Evolutionary conservation across 257 asterid genomes (phyloP), one percentile per base, ranked within the genome.

Genomic region (Fraxinus pennsylvanica): DNA sequence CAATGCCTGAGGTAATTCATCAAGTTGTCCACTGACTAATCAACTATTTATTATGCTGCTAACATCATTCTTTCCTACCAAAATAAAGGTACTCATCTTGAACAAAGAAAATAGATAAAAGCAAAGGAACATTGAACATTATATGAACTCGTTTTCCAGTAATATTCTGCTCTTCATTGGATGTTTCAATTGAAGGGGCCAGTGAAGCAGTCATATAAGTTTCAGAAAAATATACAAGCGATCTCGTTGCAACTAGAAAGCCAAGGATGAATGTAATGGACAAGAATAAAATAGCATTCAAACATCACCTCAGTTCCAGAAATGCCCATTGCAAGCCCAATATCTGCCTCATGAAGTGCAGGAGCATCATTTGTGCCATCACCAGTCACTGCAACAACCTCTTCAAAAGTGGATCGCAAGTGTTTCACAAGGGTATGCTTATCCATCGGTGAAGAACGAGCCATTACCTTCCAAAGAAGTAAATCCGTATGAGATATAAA

Each of bases 351-450:
- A 80, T 92, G 98, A 79, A 94, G 98, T 12, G 98, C 98, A 29
- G 97, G 98, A 83, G 98, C 97, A 81, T 94, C 98, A 82, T 94
- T 94, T 65, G 98, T 94, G 41, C 98, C 97, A 79, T 94, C 98
- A 78, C 98, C 98, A 19, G 98, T 94, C 86, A 94, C 98, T 22
- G 98, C 98, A 84, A 94, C 98, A 68, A 94, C 97, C 76, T 94
- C 97, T 71, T 83, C 87, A 82, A 91, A 86, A 6, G 96, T 94
- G 12, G 96, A 80, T 50, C 97, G 91, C 79, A 92, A 80, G 81
- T 83, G 92, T 82, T 86, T 89, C 83, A 94, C 98, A 36, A 94
- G 96, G 17, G 86, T 82, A 81, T 92, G 97, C 84, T 94, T 94
- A 88, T 94, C 98, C 91, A 92, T 85, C 45, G 98, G 98, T 32